phyloP scores from a whole-genome alignment of 2,329 filamentous ascomycete species.

The Penicillium sp. region DNA sequence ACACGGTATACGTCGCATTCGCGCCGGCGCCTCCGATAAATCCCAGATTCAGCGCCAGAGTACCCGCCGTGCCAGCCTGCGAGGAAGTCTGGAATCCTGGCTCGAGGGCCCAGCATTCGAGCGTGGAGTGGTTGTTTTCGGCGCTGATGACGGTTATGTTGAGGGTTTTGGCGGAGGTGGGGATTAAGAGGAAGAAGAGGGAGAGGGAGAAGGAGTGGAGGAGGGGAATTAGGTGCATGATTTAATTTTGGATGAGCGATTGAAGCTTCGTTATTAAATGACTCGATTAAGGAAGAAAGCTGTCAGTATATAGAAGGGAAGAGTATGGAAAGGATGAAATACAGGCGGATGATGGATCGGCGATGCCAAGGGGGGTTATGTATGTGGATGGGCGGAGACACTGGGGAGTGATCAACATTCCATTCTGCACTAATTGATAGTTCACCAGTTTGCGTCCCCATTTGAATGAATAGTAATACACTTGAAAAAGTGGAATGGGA shows the following conservation, averaged over 20 bases:
- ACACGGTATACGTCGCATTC: constrained; percentile 40
- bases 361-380: neutral
- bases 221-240: constrained; percentile 17
- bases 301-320: neutral
- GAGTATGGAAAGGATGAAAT: neutral
- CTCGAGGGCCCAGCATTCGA: constrained; percentile 52
- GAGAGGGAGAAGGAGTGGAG: constrained; percentile 4
- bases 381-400: neutral
- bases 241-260: neutral
- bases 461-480: neutral
- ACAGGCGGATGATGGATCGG: neutral
- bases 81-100: constrained; percentile 37
- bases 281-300: neutral
- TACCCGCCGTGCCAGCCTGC: constrained; percentile 36
- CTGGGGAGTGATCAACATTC: constrained; percentile 13
- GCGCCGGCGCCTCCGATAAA: constrained; percentile 20
- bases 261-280: neutral
- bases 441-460: neutral
- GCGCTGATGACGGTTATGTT: constrained; percentile 48
- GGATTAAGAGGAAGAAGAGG: neutral
- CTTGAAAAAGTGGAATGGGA: neutral
- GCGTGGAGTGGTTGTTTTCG: constrained; percentile 39
- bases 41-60: constrained; percentile 36
- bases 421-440: constrained; percentile 6
- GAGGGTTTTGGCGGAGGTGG: constrained; percentile 28